Evolutionary conservation across 1,284 basidiomycete species (phyloP).

Genomic region (Phellopilus nigrolimitatus): DNA sequence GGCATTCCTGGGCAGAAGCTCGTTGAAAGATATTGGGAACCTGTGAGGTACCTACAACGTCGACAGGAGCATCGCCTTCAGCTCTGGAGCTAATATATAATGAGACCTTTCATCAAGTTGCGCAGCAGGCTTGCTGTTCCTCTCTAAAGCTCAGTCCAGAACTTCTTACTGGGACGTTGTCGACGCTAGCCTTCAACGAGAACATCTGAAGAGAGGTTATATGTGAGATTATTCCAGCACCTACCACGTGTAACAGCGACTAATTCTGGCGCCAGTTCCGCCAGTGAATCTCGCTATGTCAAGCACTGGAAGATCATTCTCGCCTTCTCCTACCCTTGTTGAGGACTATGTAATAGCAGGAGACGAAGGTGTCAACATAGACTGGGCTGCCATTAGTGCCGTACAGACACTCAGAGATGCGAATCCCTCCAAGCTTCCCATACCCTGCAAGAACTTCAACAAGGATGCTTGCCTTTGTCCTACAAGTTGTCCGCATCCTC

Average conservation of each 20-base stretch:
- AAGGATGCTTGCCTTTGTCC: background rate
- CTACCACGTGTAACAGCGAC: background rate
- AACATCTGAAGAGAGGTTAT: too few relatives aligned
- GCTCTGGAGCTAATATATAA: too few relatives aligned
- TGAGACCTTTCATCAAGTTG: too few relatives aligned
- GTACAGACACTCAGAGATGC: background rate
- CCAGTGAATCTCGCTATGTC: background rate
- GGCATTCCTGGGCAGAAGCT: too few relatives aligned
- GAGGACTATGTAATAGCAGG: slow-evolving; percentile 2
- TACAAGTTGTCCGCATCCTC: slow-evolving; percentile 6
- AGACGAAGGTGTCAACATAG: slow-evolving; percentile 3
- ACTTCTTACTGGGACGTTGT: too few relatives aligned
- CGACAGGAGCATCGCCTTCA: too few relatives aligned
- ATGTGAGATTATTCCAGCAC: too few relatives aligned
- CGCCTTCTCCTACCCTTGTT: background rate
- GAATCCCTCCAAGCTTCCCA: background rate
- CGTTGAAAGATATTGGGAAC: too few relatives aligned
- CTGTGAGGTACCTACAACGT: too few relatives aligned
- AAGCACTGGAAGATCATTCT: background rate
- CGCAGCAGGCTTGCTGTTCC: too few relatives aligned
- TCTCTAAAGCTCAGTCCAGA: too few relatives aligned
- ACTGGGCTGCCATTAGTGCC: slow-evolving; percentile 5
- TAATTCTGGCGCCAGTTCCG: background rate
- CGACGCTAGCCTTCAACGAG: too few relatives aligned
- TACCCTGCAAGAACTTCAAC: slow-evolving; percentile 13